Base-by-base conservation (phyloP, 176 grass and related monocot genomes). In the Ensete ventricosum region DNA sequence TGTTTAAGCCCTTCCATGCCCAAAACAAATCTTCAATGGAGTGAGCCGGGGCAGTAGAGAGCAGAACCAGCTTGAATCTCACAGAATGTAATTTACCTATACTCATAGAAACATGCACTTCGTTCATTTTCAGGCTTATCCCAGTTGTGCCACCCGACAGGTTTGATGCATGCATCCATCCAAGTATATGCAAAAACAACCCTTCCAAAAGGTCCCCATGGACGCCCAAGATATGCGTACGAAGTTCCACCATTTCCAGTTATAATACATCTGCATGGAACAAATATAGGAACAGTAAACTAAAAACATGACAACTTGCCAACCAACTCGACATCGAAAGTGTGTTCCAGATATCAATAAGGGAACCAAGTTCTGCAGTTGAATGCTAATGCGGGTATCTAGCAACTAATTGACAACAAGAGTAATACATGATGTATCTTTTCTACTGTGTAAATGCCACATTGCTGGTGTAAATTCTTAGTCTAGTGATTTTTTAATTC, bases 61-160 rank as follows among this genome's bases (percentile, higher is more conserved):
- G 19, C 1, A 14, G 1, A 22, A 1, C 2, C 14, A 50, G n/a
- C 13, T 19, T 17, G 9, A 51, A 19, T 69, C 52, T 64, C 16
- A 54, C 12, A 62, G 2, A 53, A 26, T 76, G 55, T 19, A 63
- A 50, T 52, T 21, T 87, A 99, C 91, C 88, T 94, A 84, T 91
- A 91, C 79, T 99, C 96, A 73, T 89, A 99, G 48, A 99, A 99
- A 77, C 91, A 99, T 80, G 96, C 88, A 59, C 80, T 94, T 91
- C 86, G 71, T 78, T 99, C 96, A 52, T 99, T 99, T 77, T 99
- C 96, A 10, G 29, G 50, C 84, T 86, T 99, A 81, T 94, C 91
- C 96, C 96, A 99, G 23, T 99, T 99, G 66, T 99, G 88, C 96
- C 96, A 99, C 25, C 96, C 96, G 53, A 82, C 62, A 73, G 84